Percentiles rank a stretch among this genome's conserved stretches.
These are phyloP conservation scores for Sistotremastrum suecicum DNA, from an alignment of 768 basidiomycete genomes.

Conservation along the genomic window DNA sequence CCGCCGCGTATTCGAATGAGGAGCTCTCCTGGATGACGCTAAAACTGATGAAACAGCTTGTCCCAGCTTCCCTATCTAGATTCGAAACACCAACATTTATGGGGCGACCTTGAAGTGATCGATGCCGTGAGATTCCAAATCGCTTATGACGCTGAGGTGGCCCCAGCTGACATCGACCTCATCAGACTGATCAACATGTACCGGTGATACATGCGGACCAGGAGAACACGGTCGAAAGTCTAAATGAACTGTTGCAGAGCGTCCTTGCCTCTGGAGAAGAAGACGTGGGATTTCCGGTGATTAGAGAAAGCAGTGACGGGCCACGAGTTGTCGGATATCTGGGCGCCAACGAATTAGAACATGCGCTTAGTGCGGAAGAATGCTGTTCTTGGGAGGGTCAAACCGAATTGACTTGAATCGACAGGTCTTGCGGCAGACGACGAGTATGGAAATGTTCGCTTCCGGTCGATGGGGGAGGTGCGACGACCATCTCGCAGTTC, in stretches of 20 bases:
- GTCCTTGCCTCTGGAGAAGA: conserved; percentile 47
- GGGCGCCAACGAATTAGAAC: conserved; percentile 85
- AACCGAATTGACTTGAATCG: background rate
- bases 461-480: conserved; percentile 33
- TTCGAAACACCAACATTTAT: conserved; percentile 77
- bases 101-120: conserved; percentile 60
- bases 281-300: conserved; percentile 79
- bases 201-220: conserved; percentile 60
- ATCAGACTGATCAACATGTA: conserved; percentile 50
- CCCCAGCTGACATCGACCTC: conserved; percentile 4
- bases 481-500: conserved; percentile 36
- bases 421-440: conserved; percentile 68
- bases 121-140: conserved; percentile 52
- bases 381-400: background rate
- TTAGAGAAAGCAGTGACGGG: conserved; percentile 39
- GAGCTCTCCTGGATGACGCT: background rate
- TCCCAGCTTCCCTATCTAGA: conserved; percentile 88
- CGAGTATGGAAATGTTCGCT: conserved; percentile 49
- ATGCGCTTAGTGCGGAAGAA: conserved; percentile 62
- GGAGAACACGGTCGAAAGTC: conserved; percentile 60
- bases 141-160: background rate
- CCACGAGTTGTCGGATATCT: conserved; percentile 78
- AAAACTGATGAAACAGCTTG: conserved; percentile 25
- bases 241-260: conserved; percentile 54
- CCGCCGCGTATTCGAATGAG: background rate